Base-by-base conservation (phyloP, 805 yeast species). In the Cyberlindnera misumaiensis region DNA sequence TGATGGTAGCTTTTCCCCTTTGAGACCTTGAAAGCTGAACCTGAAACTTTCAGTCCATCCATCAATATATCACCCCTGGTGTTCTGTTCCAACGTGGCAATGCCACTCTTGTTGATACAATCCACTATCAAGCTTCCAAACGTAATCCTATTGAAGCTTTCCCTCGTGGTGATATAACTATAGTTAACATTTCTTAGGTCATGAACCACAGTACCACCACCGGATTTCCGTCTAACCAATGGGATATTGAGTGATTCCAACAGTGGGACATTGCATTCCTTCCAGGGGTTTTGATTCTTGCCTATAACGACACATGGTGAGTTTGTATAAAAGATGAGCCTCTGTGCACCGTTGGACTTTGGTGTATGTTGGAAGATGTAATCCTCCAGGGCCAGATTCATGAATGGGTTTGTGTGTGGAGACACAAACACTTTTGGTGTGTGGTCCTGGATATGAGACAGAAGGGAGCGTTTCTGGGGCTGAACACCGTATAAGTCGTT, bases 191-290 rank as follows among this genome's bases (percentile, higher is more conserved):
- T 93, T 0, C 97, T 96, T 5, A 68, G 47, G 59, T 90, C 98
- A 57, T 93, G 99, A 10, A 88, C 95, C 1, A 93, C 99, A 0
- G 97, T 78, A 0, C 99, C 99, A 2, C 99, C 99, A 0, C 99
- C 99, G 8, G 93, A 80, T 34, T 73, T 65, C 40, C 99, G 67
- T 48, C 99, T 67, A 5, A 93, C 55, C 7, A 89, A 53, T 0
- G 95, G 90, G 18, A 85, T 68, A 3, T 64, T 64, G 4, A 73
- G 57, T 1, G 64, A 47, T 4, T 68, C 62, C 5, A 84, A 62
- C 11, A 75, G 52, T 0, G 75, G 69, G 3, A 93, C 40, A 50
- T 85, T 83, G 29, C 79, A 71, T 56, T 93, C 99, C 42, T 78
- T 75, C 86, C 90, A 90, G 3, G 96, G 95, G 46, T 88, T 93